phyloP scores from a whole-genome alignment of 2,329 filamentous ascomycete genomes.

The Claviceps sp. region DNA sequence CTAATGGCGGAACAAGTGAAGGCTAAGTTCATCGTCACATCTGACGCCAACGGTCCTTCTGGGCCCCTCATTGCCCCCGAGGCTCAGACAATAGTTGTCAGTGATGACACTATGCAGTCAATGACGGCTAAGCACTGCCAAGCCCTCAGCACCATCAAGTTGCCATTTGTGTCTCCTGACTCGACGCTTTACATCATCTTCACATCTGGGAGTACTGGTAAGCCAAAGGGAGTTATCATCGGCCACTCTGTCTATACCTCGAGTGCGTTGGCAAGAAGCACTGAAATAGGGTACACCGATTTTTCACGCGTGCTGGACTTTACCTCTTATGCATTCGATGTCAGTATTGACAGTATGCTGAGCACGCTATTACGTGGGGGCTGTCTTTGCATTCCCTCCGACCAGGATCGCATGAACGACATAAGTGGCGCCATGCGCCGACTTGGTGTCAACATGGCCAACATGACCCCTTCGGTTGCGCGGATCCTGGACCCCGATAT shows the following conservation, averaged over 20 bases:
- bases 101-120: background rate
- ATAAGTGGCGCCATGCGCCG: slow-evolving; percentile 26
- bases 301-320: slow-evolving; percentile 6
- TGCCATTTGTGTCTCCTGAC: slow-evolving; percentile 1
- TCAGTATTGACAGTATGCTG: slow-evolving; percentile 3
- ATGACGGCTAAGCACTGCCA: background rate
- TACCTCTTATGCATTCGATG: slow-evolving; percentile 7
- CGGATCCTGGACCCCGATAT: background rate
- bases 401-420: slow-evolving; percentile 32
- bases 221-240: slow-evolving; percentile 13
- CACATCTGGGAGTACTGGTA: slow-evolving; percentile 7
- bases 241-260: slow-evolving; percentile 6
- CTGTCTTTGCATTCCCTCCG: slow-evolving; percentile 8
- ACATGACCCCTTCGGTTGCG: slow-evolving; percentile 25
- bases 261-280: slow-evolving; percentile 1
- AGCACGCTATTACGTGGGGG: slow-evolving; percentile 3
- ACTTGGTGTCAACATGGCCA: slow-evolving; percentile 27
- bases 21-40: background rate
- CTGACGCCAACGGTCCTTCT: background rate
- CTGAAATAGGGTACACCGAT: background rate
- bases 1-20: background rate
- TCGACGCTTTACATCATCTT: background rate
- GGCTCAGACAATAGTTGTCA: background rate
- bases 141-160: background rate
- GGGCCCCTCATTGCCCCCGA: background rate